These are phyloP conservation scores for Aureobasidium sp. DNA, from an alignment of 2,329 filamentous ascomycete genomes.

Conservation along the genomic window DNA sequence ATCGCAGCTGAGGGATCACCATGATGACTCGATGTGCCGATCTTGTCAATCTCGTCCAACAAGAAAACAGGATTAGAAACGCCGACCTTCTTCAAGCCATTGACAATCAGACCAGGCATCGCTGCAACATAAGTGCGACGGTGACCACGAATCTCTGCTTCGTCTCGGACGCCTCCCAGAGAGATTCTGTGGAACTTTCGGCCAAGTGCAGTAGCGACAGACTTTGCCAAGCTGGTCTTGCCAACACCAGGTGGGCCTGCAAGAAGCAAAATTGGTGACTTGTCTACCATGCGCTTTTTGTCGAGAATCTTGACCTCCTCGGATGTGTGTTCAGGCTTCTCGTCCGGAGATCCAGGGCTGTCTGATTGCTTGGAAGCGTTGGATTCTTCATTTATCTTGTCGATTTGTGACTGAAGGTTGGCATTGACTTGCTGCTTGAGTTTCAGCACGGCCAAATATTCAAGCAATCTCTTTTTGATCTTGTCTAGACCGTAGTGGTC, in stretches of 20 bases:
- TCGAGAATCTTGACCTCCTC: conserved; percentile 69
- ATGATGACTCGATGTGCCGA: conserved; percentile 83
- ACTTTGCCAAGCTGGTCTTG: conserved; percentile 92
- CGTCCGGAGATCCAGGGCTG: conserved; percentile 20
- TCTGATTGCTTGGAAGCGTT: conserved; percentile 25
- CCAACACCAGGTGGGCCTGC: conserved; percentile 91
- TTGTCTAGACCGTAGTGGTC: conserved; percentile 96
- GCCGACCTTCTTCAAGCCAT: conserved; percentile 88
- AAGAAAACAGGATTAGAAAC: conserved; percentile 93
- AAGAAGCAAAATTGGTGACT: conserved; percentile 88
- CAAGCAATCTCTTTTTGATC: conserved; percentile 91
- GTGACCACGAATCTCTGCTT: conserved; percentile 94
- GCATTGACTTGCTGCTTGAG: conserved; percentile 88
- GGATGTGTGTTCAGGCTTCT: conserved; percentile 34
- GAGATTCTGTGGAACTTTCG: conserved; percentile 97
- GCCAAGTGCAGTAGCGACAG: conserved; percentile 82
- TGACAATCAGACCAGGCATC: conserved; percentile 95
- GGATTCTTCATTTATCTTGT: conserved; percentile 43
- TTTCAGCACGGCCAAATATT: conserved; percentile 92
- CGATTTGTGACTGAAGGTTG: conserved; percentile 71
- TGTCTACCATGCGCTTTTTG: conserved; percentile 81
- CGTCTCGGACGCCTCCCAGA: conserved; percentile 87
- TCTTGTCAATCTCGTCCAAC: conserved; percentile 96
- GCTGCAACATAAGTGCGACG: conserved; percentile 93
- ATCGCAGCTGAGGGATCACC: conserved; percentile 95